Percentiles rank a stretch among this genome's conserved stretches.
phyloP scores from a whole-genome alignment of 2,329 filamentous ascomycete genomes.

The Talaromyces sp. region DNA sequence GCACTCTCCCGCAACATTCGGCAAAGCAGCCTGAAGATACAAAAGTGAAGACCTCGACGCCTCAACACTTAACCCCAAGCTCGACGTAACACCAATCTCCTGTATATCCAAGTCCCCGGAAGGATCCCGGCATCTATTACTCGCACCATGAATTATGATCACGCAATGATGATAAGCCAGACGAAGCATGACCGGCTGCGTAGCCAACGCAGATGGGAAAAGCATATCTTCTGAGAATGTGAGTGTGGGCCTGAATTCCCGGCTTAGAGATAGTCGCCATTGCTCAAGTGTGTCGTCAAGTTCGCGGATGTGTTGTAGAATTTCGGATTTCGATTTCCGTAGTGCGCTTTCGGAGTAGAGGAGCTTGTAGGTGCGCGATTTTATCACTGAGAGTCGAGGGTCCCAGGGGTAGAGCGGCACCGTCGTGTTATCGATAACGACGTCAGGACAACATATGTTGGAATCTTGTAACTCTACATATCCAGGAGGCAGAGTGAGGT shows the following conservation, averaged over 20 bases:
- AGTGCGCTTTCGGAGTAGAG: background rate
- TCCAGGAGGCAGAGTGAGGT: background rate
- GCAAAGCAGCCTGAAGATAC: background rate
- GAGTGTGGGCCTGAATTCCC: background rate
- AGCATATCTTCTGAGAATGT: background rate
- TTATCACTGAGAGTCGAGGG: background rate
- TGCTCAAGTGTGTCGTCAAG: background rate
- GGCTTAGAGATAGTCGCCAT: background rate
- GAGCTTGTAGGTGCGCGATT: background rate
- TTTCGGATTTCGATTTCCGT: background rate
- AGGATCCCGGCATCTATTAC: background rate
- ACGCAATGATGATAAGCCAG: background rate
- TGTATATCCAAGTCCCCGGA: background rate
- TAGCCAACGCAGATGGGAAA: background rate
- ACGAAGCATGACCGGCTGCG: background rate
- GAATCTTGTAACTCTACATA: background rate
- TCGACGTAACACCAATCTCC: background rate
- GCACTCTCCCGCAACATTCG: background rate
- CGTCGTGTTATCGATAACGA: background rate
- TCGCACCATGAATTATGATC: background rate
- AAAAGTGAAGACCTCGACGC: background rate
- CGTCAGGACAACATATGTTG: background rate
- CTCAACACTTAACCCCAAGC: background rate
- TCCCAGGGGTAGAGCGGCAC: background rate
- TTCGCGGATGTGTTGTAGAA: background rate